Evolutionary conservation across 495 filamentous ascomycete genomes (phyloP), one percentile per base, ranked within the genome.

Genomic region (Podospora fimiseda): DNA sequence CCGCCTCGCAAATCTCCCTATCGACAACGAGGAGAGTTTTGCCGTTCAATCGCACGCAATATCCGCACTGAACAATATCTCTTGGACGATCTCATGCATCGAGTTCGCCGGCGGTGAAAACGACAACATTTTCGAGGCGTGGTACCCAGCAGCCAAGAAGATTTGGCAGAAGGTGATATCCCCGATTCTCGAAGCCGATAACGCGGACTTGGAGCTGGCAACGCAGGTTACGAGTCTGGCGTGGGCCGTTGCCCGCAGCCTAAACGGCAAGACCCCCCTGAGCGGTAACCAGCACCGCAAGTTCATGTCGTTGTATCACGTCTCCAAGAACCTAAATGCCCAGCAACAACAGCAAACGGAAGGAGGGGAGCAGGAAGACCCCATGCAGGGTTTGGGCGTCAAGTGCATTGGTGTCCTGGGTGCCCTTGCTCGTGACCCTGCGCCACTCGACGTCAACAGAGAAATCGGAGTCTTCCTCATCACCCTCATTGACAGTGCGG

Each of bases 391-490:
- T 20, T 70, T 84, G 8, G 72, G 76, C 11, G 75, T 80, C 33
- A 84, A 83, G 63, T 81, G 78, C 53, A 73, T 85, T 56, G 81
- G 82, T 27, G 77, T 82, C 3, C 70, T 84, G 7, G 82, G 82
- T 20, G 72, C 72, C 27, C 66, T 84, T 4, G 82, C 79, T 1
- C 66, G 76, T 8, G 55, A 68, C 23, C 74, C 74, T 22, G 70
- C 69, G 8, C 66, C 72, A 0, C 50, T 75, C 43, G 50, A 64
- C 24, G 55, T 75, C 15, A 78, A 81, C 61, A 68, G 74, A 45
- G 78, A 83, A 48, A 76, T 84, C 40, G 81, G 80, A 15, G 67
- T 79, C 14, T 84, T 84, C 61, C 64, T 85, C 41, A 58, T 84
- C 43, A 78, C 77, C 1, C 57, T 79, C 7, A 60, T 83, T 14